These are phyloP conservation scores for Zoysia japonica DNA, from an alignment of 176 grass and related monocot species.

Conservation along the genomic window DNA sequence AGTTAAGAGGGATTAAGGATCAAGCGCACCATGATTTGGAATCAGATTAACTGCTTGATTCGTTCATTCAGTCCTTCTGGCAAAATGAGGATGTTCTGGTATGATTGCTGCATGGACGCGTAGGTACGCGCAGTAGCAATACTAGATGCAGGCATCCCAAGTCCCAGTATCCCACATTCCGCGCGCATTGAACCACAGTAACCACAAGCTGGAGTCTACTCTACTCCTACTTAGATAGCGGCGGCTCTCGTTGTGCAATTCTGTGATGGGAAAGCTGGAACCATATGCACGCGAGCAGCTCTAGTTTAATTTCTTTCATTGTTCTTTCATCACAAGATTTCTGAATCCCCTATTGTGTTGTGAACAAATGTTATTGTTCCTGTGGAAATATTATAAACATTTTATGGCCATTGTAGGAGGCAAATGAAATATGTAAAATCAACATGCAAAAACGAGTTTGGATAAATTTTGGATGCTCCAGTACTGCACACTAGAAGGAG, in stretches of 20 bases:
- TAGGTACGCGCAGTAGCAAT: constrained; percentile 17
- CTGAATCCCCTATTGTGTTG: no score
- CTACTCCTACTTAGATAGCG: no score
- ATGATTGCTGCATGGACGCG: constrained; percentile 35
- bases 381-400: no score
- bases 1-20: not conserved
- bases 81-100: constrained; percentile 2
- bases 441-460: not conserved
- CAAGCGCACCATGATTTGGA: not conserved
- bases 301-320: no score
- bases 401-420: no score
- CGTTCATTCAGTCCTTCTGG: not conserved
- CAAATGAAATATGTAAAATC: not conserved
- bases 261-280: no score
- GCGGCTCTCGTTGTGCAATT: no score
- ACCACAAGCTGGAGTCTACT: not conserved
- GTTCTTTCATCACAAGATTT: no score
- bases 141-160: not conserved
- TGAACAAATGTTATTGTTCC: no score
- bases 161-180: not conserved
- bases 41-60: not conserved
- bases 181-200: constrained; percentile 2
- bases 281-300: no score
- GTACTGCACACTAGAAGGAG: not conserved
- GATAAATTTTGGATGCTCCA: not conserved